phyloP scores from a whole-genome alignment of 768 basidiomycete species.

The Tylopilus cervinicoccineus region DNA sequence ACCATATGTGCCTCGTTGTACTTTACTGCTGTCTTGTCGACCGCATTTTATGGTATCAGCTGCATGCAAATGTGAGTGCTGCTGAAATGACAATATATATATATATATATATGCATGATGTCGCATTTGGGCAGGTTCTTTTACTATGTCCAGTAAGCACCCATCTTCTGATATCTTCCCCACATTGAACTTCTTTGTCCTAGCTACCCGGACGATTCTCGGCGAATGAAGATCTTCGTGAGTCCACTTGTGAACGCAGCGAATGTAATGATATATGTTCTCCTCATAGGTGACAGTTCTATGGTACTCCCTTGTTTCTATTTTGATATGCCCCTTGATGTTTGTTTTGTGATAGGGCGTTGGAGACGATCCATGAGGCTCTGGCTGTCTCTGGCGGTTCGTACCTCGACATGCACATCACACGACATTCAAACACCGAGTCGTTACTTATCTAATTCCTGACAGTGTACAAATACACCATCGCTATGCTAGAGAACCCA shows the following conservation, averaged over 20 bases:
- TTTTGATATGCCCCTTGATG: not conserved
- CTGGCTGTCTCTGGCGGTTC: conserved; percentile 7
- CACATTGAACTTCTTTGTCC: not conserved
- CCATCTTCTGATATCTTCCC: rapidly evolving
- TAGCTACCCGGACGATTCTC: conserved; percentile 1
- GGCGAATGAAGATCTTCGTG: conserved; percentile 1
- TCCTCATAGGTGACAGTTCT: conserved; percentile 6
- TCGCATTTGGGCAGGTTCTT: conserved; percentile 4
- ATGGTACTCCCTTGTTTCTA: not conserved
- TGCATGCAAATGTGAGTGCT: conserved; percentile 14
- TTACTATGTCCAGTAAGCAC: conserved; percentile 6
- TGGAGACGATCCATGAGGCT: conserved; percentile 9
- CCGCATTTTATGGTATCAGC: not conserved
- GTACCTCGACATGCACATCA: too few relatives aligned
- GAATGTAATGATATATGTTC: not conserved
- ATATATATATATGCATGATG: too few relatives aligned
- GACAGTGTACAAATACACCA: conserved; percentile 4
- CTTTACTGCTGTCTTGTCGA: not conserved
- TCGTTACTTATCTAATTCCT: not conserved
- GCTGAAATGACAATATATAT: too few relatives aligned
- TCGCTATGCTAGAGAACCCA: not conserved
- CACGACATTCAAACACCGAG: not conserved
- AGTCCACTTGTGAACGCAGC: not conserved
- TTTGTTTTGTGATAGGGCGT: not conserved
- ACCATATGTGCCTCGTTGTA: not conserved